Conservation (phyloP, 805 yeast species). For the Metschnikowia kunwiensis region DNA sequence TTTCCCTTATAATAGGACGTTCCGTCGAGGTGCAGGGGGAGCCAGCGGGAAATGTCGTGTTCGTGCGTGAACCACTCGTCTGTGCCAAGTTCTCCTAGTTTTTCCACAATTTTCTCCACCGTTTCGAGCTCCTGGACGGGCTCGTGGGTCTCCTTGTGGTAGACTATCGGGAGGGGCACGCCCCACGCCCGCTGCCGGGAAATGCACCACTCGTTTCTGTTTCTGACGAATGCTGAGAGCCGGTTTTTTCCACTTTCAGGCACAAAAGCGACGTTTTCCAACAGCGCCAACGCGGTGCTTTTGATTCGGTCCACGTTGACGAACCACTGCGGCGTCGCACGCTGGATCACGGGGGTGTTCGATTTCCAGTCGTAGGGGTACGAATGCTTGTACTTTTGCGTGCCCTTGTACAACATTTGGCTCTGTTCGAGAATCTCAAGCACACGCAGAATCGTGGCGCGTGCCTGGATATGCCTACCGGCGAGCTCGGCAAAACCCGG, state of each 20-base stretch:
- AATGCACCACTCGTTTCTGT: conserved; percentile 95
- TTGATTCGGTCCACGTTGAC: conserved; percentile 79
- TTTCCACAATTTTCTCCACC: conserved; percentile 53
- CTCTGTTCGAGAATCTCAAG: conserved; percentile 38
- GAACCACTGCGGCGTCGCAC: conserved; percentile 98
- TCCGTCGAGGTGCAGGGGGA: conserved; percentile 56
- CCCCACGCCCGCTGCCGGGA: conserved; percentile 98
- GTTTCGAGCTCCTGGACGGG: conserved; percentile 58
- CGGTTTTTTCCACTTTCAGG: conserved; percentile 76
- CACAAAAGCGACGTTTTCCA: conserved; percentile 61
- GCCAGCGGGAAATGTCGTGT: conserved; percentile 60
- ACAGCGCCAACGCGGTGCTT: conserved; percentile 53
- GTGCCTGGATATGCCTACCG: conserved; percentile 15
- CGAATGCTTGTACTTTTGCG: conserved; percentile 63
- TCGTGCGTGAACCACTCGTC: conserved; percentile 75
- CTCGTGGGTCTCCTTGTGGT: conserved; percentile 52
- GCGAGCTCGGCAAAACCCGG: conserved; percentile 32
- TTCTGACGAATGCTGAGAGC: conserved; percentile 64
- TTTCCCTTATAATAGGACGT: conserved; percentile 56
- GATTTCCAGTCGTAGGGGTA: conserved; percentile 98
- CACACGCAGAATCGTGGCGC: conserved; percentile 28
- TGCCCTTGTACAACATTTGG: conserved; percentile 47
- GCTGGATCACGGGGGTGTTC: conserved; percentile 87
- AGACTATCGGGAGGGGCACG: conserved; percentile 90
- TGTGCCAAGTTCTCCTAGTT: conserved; percentile 58